phyloP scores from a whole-genome alignment of 768 basidiomycete genomes.

The Coprinellus aureogranulatus region DNA sequence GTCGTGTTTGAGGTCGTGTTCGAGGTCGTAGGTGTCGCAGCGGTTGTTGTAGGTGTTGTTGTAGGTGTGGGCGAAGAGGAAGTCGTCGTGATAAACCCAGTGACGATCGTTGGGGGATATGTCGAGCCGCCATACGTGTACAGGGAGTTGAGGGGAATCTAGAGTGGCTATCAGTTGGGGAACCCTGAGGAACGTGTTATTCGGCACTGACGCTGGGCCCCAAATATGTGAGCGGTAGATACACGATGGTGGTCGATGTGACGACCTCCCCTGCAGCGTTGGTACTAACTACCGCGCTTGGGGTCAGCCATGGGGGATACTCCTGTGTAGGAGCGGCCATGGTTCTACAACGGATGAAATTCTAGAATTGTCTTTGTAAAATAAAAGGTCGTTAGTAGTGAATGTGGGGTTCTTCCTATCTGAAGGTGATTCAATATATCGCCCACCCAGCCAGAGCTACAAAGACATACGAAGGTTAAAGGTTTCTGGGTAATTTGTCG shows the following conservation, averaged over 20 bases:
- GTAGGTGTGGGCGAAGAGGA: slow-evolving; percentile 23
- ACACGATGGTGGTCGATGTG: slow-evolving; percentile 56
- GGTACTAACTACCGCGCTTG: slow-evolving; percentile 49
- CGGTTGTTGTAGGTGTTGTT: slow-evolving; percentile 27
- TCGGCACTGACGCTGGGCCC: slow-evolving; percentile 70
- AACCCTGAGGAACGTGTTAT: neutral
- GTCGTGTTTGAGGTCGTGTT: slow-evolving; percentile 31
- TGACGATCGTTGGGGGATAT: slow-evolving; percentile 46
- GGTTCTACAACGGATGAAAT: slow-evolving; percentile 16
- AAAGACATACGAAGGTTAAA: neutral
- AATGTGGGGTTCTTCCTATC: slow-evolving; percentile 34
- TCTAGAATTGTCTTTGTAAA: slow-evolving; percentile 19
- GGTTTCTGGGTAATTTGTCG: neutral
- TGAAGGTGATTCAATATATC: neutral
- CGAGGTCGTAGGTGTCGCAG: slow-evolving; percentile 27
- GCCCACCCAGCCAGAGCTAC: neutral
- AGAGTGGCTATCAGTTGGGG: neutral
- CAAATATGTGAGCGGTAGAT: slow-evolving; percentile 75
- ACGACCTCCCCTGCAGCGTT: slow-evolving; percentile 51
- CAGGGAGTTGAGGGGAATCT: slow-evolving; percentile 74
- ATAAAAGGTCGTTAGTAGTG: slow-evolving; percentile 44
- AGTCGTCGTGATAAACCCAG: slow-evolving; percentile 19
- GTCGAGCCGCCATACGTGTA: slow-evolving; percentile 79
- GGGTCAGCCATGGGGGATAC: slow-evolving; percentile 72
- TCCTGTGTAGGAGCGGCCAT: slow-evolving; percentile 67